A percentile compares a stretch with the other conserved stretches of the same genome.
These are phyloP conservation scores for Tylopilus orsonianus DNA, from an alignment of 1,284 basidiomycete species.

Conservation along the genomic window DNA sequence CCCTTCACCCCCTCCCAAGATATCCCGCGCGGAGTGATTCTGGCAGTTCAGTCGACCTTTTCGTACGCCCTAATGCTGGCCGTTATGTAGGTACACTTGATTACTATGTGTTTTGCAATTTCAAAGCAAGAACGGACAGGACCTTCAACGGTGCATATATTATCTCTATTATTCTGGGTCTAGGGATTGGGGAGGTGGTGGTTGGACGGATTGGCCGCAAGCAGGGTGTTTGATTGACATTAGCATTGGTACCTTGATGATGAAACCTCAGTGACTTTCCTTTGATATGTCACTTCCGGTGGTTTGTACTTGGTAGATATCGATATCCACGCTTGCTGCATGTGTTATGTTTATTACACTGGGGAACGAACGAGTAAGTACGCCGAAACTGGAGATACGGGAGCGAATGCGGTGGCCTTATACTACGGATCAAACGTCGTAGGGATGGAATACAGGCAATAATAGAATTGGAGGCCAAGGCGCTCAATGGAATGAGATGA, in stretches of 20 bases:
- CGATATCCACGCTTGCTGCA: background rate
- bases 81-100: slow-evolving; percentile 56
- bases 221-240: slow-evolving; percentile 10
- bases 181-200: slow-evolving; percentile 63
- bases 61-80: slow-evolving; percentile 66
- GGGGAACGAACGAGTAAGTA: background rate
- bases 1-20: slow-evolving; percentile 65
- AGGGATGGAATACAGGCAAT: too few relatives aligned
- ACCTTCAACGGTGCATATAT: slow-evolving; percentile 72
- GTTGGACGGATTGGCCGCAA: slow-evolving; percentile 54
- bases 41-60: slow-evolving; percentile 56
- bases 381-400: too few relatives aligned
- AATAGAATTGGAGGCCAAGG: too few relatives aligned
- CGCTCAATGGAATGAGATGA: too few relatives aligned
- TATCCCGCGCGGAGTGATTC: slow-evolving; percentile 58
- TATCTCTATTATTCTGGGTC: slow-evolving; percentile 60
- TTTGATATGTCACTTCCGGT: background rate
- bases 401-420: too few relatives aligned
- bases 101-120: background rate
- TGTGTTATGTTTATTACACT: background rate
- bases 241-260: background rate
- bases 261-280: background rate
- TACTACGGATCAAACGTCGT: too few relatives aligned
- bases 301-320: too few relatives aligned
- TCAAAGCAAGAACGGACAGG: slow-evolving; percentile 41